Evolutionary conservation across 805 yeast species (phyloP).

Genomic region (Limtongia smithiae): DNA sequence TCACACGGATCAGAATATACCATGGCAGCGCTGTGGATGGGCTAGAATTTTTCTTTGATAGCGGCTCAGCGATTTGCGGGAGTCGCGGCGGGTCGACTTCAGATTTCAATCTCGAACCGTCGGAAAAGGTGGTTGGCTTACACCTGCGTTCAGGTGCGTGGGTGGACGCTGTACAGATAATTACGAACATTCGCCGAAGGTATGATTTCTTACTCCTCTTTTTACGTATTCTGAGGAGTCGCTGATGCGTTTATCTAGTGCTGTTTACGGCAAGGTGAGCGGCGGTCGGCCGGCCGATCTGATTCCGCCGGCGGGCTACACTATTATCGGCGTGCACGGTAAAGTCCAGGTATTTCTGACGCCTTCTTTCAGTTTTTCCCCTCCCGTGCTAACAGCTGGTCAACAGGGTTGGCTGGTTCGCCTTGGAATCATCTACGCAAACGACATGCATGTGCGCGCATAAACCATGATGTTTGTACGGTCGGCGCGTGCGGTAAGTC

Average conservation of each 20-base stretch:
- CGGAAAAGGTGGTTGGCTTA: slow-evolving; percentile 60
- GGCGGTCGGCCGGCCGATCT: slow-evolving; percentile 65
- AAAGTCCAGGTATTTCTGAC: slow-evolving; percentile 42
- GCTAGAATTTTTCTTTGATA: slow-evolving; percentile 48
- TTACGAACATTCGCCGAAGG: slow-evolving; percentile 43
- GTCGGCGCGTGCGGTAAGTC: no score
- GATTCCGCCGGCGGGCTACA: slow-evolving; percentile 59
- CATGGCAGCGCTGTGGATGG: slow-evolving; percentile 85
- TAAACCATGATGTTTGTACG: no score
- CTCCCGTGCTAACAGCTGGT: neutral
- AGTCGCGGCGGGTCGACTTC: slow-evolving; percentile 42
- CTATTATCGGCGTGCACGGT: slow-evolving; percentile 70
- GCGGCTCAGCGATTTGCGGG: slow-evolving; percentile 37
- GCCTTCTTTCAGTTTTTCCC: neutral
- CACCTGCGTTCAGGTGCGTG: slow-evolving; percentile 74
- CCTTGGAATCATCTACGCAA: slow-evolving; percentile 17
- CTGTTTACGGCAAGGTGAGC: slow-evolving; percentile 59
- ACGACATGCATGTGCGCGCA: neutral
- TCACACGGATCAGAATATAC: slow-evolving; percentile 59
- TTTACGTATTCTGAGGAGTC: slow-evolving; percentile 46
- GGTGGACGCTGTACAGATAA: slow-evolving; percentile 82
- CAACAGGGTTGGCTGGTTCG: slow-evolving; percentile 11
- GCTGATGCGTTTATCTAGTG: slow-evolving; percentile 40
- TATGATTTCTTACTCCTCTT: slow-evolving; percentile 4
- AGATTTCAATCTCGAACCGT: slow-evolving; percentile 53